A percentile compares a stretch with the other conserved stretches of the same genome.
Evolutionary conservation across 768 basidiomycete genomes (phyloP).

Genomic region (Russula griseocarnosa): DNA sequence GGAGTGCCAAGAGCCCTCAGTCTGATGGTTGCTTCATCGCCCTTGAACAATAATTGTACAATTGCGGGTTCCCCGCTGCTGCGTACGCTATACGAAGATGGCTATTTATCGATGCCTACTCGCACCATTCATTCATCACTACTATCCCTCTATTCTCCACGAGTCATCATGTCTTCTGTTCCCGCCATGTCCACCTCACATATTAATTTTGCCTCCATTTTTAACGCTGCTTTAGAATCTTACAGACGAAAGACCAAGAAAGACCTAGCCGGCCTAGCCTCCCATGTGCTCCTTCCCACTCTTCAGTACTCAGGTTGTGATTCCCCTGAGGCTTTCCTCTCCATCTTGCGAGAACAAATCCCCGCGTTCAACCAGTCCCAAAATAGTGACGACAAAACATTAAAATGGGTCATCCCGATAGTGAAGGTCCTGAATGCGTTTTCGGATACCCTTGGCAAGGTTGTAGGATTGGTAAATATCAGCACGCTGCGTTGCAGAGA

Average conservation of each 20-base stretch:
- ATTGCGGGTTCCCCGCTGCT: too few relatives aligned
- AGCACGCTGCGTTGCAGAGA: fast-evolving
- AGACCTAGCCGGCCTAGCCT: not conserved
- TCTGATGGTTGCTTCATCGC: too few relatives aligned
- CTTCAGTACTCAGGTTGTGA: not conserved
- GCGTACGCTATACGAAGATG: not conserved
- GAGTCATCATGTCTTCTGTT: not conserved
- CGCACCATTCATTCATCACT: not conserved
- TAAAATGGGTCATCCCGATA: not conserved
- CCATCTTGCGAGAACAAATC: not conserved
- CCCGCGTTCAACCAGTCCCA: not conserved
- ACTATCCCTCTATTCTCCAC: not conserved
- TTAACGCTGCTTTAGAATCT: not conserved
- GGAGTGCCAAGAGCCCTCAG: too few relatives aligned
- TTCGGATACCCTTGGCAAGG: not conserved
- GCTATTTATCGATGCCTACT: not conserved
- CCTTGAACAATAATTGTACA: too few relatives aligned
- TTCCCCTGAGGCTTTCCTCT: not conserved
- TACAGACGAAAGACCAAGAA: not conserved
- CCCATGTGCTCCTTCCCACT: not conserved
- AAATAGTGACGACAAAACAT: not conserved
- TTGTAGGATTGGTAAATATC: not conserved
- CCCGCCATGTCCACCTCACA: not conserved
- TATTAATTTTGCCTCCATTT: not conserved
- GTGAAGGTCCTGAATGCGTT: not conserved